These are phyloP conservation scores for Quercus cerris DNA, from an alignment of 306 rosid species.

Conservation along the genomic window DNA sequence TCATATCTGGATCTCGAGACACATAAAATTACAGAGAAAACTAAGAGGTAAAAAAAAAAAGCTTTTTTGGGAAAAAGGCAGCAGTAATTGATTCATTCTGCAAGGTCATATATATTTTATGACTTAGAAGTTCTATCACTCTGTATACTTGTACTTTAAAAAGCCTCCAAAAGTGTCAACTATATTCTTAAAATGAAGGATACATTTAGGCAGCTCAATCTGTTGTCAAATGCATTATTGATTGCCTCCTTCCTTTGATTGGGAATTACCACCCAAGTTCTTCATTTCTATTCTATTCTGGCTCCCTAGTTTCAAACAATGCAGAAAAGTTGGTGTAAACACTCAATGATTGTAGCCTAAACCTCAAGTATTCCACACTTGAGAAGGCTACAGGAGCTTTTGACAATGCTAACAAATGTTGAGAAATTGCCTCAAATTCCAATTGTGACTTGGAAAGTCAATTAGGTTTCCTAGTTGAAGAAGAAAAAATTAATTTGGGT, in stretches of 20 bases:
- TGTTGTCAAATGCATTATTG: no score
- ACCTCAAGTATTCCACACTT: slow-evolving; percentile 80
- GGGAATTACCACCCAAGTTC: no score
- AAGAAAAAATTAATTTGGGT: no score
- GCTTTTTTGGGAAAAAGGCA: not conserved
- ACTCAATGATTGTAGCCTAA: slow-evolving; percentile 61
- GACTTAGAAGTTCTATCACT: no score
- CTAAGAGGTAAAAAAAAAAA: slow-evolving; percentile 58
- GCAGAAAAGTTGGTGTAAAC: slow-evolving; percentile 57
- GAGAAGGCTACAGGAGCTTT: slow-evolving; percentile 83
- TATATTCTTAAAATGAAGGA: no score
- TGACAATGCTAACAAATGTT: slow-evolving; percentile 44
- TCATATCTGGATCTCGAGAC: slow-evolving; percentile 50
- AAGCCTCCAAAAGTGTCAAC: no score
- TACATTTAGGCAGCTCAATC: no score
- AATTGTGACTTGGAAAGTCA: no score
- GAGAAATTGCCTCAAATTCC: no score
- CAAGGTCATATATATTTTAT: not conserved
- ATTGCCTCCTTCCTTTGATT: no score
- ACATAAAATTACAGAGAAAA: slow-evolving; percentile 70
- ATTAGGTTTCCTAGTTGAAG: no score
- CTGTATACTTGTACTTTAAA: no score
- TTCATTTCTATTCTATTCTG: not conserved
- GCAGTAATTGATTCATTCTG: not conserved
- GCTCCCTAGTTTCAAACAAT: slow-evolving; percentile 59